phyloP scores from a whole-genome alignment of 257 asterid species.

The Solanum etuberosum region DNA sequence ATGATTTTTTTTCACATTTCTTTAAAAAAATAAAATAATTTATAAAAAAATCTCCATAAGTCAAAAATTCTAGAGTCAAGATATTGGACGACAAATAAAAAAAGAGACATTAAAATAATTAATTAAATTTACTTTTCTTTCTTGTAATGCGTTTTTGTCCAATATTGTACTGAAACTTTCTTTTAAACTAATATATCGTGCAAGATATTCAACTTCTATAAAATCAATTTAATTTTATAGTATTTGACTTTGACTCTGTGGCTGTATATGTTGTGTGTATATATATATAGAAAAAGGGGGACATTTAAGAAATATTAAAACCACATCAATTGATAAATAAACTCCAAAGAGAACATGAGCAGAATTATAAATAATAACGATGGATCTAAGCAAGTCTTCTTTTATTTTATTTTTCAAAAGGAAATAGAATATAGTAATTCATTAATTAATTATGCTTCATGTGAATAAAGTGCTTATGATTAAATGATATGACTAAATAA shows the following conservation, averaged over 20 bases:
- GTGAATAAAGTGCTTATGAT: not conserved
- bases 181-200: not conserved
- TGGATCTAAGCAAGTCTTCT: not conserved
- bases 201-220: not conserved
- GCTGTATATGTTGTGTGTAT: not conserved
- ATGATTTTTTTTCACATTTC: no score
- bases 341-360: not conserved
- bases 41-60: not conserved
- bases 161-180: not conserved
- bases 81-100: not conserved
- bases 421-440: not conserved
- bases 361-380: not conserved
- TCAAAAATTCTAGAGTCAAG: not conserved
- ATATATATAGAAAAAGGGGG: not conserved
- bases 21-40: no score
- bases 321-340: not conserved
- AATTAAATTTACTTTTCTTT: not conserved
- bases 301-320: not conserved
- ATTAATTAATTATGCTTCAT: not conserved
- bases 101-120: not conserved
- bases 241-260: not conserved
- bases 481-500: not conserved
- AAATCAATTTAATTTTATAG: not conserved
- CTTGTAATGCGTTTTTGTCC: not conserved
- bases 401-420: not conserved